Conservation (phyloP, 495 filamentous ascomycete species). For the Annulohypoxylon bovei region DNA sequence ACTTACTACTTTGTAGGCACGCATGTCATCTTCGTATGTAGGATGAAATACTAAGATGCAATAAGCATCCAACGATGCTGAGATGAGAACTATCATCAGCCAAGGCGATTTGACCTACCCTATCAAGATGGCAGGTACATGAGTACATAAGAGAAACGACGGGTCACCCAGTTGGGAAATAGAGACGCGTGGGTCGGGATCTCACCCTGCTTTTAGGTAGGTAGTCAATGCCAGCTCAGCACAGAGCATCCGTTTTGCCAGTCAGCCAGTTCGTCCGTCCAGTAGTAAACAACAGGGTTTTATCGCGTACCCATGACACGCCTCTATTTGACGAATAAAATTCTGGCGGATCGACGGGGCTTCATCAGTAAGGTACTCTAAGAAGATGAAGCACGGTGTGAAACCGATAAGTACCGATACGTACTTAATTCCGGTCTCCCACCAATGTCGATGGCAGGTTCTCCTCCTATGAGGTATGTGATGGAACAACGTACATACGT, state of each 20-base stretch:
- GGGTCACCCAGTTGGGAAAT: constrained; percentile 21
- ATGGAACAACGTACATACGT: constrained; percentile 13
- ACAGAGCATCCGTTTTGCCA: constrained; percentile 34
- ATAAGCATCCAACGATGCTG: constrained; percentile 39
- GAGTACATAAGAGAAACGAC: constrained; percentile 14
- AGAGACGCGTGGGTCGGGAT: constrained; percentile 39
- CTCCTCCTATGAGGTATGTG: constrained; percentile 8
- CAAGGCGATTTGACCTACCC: constrained; percentile 15
- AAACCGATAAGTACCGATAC: constrained; percentile 19
- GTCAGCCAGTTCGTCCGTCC: constrained; percentile 35
- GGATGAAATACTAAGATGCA: constrained; percentile 12
- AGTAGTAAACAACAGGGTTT: constrained; percentile 39
- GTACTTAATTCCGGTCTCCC: constrained; percentile 18
- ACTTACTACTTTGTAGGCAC: constrained; percentile 1
- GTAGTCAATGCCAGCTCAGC: constrained; percentile 46
- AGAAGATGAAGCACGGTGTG: constrained; percentile 30
- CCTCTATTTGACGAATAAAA: constrained; percentile 35
- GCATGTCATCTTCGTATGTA: constrained; percentile 15
- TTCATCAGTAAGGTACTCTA: constrained; percentile 7
- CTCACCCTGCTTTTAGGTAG: constrained; percentile 40
- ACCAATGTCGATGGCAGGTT: constrained; percentile 7
- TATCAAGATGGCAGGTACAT: constrained; percentile 22
- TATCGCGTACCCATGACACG: constrained; percentile 41
- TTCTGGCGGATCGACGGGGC: constrained; percentile 18
- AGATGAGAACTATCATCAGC: constrained; percentile 32